A percentile compares a stretch with the other conserved stretches of the same genome.
These are phyloP conservation scores for Colletotrichum chrysophilum DNA, from an alignment of 2,329 filamentous ascomycete genomes.

Conservation along the genomic window DNA sequence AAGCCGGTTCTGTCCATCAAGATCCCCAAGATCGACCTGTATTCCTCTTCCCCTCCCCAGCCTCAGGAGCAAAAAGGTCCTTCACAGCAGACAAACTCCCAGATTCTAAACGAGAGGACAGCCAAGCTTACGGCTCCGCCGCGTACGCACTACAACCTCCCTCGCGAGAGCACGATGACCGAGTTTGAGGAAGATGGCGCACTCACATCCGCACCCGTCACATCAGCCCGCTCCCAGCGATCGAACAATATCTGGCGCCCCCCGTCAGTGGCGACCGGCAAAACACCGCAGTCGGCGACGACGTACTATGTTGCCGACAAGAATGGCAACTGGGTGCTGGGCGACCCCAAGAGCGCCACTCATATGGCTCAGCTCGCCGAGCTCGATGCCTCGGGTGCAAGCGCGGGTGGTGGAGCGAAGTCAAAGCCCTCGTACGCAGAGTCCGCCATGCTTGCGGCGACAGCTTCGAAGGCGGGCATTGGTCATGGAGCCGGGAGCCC, in stretches of 20 bases:
- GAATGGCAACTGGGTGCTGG: conserved; percentile 59
- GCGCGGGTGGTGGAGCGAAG: conserved; percentile 16
- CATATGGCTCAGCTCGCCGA: conserved; percentile 29
- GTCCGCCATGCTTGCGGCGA: conserved; percentile 18
- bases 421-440: conserved; percentile 17
- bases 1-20: conserved; percentile 48
- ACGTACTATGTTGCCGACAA: conserved; percentile 57
- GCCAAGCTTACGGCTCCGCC: conserved; percentile 21
- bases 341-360: conserved; percentile 35
- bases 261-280: conserved; percentile 36
- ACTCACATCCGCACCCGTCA: conserved; percentile 24
- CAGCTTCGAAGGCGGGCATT: conserved; percentile 23
- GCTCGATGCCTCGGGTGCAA: conserved; percentile 24
- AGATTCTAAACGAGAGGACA: conserved; percentile 9
- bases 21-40: conserved; percentile 32
- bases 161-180: conserved; percentile 51
- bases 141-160: conserved; percentile 15
- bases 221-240: conserved; percentile 29
- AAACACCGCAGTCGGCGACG: conserved; percentile 47
- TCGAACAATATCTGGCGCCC: conserved; percentile 55
- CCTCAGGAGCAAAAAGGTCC: neutral
- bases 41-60: neutral
- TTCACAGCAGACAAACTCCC: conserved; percentile 20
- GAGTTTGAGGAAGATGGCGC: conserved; percentile 59
- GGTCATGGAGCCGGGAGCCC: conserved; percentile 20